Evolutionary conservation across 2,329 filamentous ascomycete species (phyloP).

Genomic region (Fusarium foetens): DNA sequence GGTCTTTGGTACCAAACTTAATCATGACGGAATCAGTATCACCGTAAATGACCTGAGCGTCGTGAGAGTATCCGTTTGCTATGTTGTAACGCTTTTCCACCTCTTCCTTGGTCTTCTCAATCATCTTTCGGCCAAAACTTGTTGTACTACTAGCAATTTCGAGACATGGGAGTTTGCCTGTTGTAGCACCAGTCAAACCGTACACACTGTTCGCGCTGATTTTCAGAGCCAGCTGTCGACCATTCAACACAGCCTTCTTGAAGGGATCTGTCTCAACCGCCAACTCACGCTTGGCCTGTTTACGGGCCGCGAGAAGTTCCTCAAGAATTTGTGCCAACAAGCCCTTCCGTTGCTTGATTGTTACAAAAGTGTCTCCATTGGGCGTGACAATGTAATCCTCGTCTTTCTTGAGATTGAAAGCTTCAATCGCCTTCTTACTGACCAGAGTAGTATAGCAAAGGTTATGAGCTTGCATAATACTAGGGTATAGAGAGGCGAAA

Average conservation of each 20-base stretch:
- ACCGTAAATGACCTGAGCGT: slow-evolving; percentile 97
- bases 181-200: slow-evolving; percentile 94
- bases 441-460: slow-evolving; percentile 96
- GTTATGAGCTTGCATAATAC: slow-evolving; percentile 99
- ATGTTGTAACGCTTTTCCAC: slow-evolving; percentile 91
- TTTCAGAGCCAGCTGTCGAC: slow-evolving; percentile 95
- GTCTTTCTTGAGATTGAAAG: slow-evolving; percentile 80
- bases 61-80: slow-evolving; percentile 91
- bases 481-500: slow-evolving; percentile 98
- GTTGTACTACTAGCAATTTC: slow-evolving; percentile 97
- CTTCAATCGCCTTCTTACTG: slow-evolving; percentile 76
- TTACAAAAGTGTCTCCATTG: slow-evolving; percentile 93
- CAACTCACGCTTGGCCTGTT: slow-evolving; percentile 91
- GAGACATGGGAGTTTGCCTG: slow-evolving; percentile 93
- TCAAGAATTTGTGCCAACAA: slow-evolving; percentile 95
- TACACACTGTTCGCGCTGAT: slow-evolving; percentile 98
- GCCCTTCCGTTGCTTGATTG: slow-evolving; percentile 87
- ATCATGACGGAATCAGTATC: slow-evolving; percentile 99
- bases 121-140: slow-evolving; percentile 97
- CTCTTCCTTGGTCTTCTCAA: slow-evolving; percentile 96
- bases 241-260: slow-evolving; percentile 97
- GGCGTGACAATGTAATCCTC: slow-evolving; percentile 97
- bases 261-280: slow-evolving; percentile 92
- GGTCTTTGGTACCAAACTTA: slow-evolving; percentile 91
- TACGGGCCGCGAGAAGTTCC: slow-evolving; percentile 89